Base-by-base conservation (phyloP, 1,139 yeast species). In the Debaryomyces udenii region DNA sequence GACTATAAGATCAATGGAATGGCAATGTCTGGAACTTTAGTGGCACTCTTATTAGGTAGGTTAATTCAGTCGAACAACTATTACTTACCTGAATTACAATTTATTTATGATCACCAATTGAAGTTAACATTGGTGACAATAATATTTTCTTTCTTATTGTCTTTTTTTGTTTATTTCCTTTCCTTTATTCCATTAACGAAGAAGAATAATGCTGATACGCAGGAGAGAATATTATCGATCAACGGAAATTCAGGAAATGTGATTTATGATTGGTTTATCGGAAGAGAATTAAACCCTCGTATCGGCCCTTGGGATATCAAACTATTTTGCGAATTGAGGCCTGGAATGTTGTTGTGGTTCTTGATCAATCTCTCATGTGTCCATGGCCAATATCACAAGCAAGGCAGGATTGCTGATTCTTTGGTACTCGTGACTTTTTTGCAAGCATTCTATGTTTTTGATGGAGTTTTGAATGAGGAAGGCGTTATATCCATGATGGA, bases 401-500 rank as follows among this genome's bases (percentile, higher is more conserved):
- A 64, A 15, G 95, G 94, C 0, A 62, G 66, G 38, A 69, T 90
- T 14, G 69, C 83, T 16, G 93, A 87, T 59, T 86, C 97, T 0
- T 67, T 93, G 68, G 42, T 86, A 2, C 64, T 91, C 34, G 83
- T 90, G 23, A 81, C 80, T 45, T 38, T 76, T 1, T 69, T 93
- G 48, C 96, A 93, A 63, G 79, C 84, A 2, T 84, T 85, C 57
- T 93, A 93, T 58, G 83, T 90, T 10, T 71, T 90, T 55, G 99
- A 94, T 59, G 97, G 98, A 30, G 95, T 93, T 0, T 69, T 88
- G 50, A 90, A 90, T 61, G 99, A 93, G 62, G 86, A 81, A 54
- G 97, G 97, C 9, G 76, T 85, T 11, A 70, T 93, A 47, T 81
- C 94, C 4, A 94, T 94, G 97, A 91, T 93, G 76, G 99, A 93